Evolutionary conservation across 2,329 filamentous ascomycete genomes (phyloP).

Genomic region (Fusarium praegraminearum): DNA sequence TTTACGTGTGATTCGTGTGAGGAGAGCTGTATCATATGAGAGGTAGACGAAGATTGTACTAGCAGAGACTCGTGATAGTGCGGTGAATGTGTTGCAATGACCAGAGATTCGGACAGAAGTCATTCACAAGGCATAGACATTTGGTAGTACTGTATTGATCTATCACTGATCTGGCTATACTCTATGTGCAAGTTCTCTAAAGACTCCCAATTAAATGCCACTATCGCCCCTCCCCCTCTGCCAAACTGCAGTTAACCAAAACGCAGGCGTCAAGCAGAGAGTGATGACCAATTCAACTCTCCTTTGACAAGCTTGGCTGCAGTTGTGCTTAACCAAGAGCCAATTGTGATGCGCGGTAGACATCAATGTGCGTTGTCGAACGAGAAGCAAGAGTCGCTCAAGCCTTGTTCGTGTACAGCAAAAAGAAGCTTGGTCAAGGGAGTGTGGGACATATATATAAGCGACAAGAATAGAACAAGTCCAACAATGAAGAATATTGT

Average conservation of each 20-base stretch:
- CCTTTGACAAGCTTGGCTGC: neutral
- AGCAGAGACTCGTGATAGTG: neutral
- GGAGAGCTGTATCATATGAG: neutral
- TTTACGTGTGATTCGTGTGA: neutral
- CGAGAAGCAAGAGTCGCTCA: neutral
- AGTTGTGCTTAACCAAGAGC: neutral
- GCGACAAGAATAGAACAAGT: neutral
- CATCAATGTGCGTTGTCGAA: conserved; percentile 9
- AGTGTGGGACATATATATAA: neutral
- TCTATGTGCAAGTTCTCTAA: rapidly evolving
- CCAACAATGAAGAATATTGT: neutral
- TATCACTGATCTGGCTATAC: neutral
- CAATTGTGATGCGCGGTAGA: neutral
- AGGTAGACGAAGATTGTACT: neutral
- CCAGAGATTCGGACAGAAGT: neutral
- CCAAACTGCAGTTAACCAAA: neutral
- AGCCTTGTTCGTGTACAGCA: conserved; percentile 16
- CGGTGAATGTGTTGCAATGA: neutral
- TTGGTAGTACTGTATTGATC: neutral
- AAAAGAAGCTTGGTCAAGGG: neutral
- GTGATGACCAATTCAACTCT: neutral
- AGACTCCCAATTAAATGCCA: neutral
- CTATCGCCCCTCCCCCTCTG: no score
- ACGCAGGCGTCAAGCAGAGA: neutral
- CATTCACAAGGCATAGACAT: neutral